Conservation (phyloP, 2,329 filamentous ascomycete genomes). For the Diaporthe vaccinii region DNA sequence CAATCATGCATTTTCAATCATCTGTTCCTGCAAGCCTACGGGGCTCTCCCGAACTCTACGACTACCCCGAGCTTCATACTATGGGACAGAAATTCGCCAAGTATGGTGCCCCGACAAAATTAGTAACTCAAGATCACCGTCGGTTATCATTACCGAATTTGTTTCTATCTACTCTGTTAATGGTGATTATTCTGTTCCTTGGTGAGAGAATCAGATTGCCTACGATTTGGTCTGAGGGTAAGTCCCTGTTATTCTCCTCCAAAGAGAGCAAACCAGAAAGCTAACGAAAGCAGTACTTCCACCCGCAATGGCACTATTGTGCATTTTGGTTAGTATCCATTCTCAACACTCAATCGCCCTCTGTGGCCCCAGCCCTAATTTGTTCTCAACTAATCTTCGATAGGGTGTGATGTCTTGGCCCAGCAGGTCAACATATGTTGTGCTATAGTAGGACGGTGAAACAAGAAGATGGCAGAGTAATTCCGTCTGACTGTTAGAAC, state of each 20-base stretch:
- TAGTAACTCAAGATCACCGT: background rate
- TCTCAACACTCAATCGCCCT: no score
- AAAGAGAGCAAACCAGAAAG: background rate
- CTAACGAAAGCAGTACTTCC: background rate
- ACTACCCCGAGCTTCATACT: background rate
- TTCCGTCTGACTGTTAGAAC: background rate
- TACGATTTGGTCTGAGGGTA: background rate
- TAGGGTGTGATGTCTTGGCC: background rate
- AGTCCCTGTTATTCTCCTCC: background rate
- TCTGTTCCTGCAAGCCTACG: background rate
- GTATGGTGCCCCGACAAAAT: background rate
- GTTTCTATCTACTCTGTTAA: background rate
- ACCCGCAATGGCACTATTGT: background rate
- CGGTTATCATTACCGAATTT: background rate
- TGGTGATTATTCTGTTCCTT: background rate
- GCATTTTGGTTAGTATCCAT: background rate
- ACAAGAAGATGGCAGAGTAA: background rate
- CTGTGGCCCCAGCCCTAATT: background rate
- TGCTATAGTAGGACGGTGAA: background rate
- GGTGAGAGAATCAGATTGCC: background rate
- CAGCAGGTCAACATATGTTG: background rate
- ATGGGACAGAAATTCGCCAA: background rate
- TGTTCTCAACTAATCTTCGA: background rate
- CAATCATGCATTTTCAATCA: slow-evolving; percentile 10
- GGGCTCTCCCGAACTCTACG: background rate